phyloP scores from a whole-genome alignment of 2,329 filamentous ascomycete genomes.

The Juglanconis sp. region DNA sequence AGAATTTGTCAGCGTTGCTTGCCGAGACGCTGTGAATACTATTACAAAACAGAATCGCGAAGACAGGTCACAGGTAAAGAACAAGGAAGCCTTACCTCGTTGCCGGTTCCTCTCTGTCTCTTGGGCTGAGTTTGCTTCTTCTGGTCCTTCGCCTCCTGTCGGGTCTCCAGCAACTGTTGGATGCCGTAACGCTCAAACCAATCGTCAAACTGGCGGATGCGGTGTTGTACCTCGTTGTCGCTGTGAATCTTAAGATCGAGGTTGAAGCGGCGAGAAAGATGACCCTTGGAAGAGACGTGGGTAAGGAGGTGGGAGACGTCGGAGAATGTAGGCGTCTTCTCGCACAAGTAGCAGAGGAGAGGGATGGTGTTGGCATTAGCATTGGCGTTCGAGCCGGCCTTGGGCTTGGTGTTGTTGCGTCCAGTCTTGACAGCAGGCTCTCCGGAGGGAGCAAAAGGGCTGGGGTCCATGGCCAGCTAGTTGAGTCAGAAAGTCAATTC shows the following conservation, averaged over 20 bases:
- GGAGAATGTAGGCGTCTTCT: slow-evolving; percentile 75
- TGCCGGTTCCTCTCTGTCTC: not conserved
- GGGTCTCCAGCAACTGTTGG: slow-evolving; percentile 69
- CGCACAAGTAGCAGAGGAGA: slow-evolving; percentile 79
- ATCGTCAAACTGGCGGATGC: slow-evolving; percentile 66
- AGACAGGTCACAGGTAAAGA: not conserved
- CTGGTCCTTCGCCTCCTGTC: slow-evolving; percentile 72
- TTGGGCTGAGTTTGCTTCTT: slow-evolving; percentile 36
- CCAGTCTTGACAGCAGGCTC: not conserved
- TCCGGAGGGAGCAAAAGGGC: not conserved
- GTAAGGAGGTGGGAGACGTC: slow-evolving; percentile 90
- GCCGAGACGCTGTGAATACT: not conserved
- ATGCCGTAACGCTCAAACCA: slow-evolving; percentile 77
- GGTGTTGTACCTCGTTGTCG: slow-evolving; percentile 58
- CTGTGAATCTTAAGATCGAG: slow-evolving; percentile 62
- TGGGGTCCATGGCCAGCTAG: slow-evolving; percentile 9
- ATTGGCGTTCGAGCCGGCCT: not conserved
- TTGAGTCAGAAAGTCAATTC: not conserved
- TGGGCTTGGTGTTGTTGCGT: not conserved
- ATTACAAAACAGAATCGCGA: not conserved
- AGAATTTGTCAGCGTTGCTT: not conserved
- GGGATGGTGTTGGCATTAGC: slow-evolving; percentile 45
- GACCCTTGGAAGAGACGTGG: slow-evolving; percentile 89
- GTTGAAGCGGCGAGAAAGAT: slow-evolving; percentile 80
- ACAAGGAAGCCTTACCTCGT: not conserved